Base-by-base conservation (phyloP, 306 rosid species). In the Aeschynomene evenia region DNA sequence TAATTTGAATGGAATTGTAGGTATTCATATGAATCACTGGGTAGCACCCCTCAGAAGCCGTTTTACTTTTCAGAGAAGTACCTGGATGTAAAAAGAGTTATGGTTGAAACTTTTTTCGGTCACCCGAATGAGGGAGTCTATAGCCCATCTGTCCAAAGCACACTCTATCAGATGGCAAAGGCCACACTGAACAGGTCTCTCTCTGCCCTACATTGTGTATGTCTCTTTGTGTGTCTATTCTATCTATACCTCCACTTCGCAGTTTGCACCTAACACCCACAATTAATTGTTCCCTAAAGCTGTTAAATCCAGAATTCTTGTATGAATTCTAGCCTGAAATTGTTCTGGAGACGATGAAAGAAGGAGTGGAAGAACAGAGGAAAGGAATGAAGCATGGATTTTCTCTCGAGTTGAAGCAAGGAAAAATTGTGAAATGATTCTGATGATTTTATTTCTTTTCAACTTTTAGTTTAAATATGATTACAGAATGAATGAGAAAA, bases 71-170 rank as follows among this genome's bases (percentile, higher is more conserved):
- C 87, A 0, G 92, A 94, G 63, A 88, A 71, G 82, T 91, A 88
- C 74, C 50, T 66, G 36, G 73, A 71, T 59, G 87, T 87, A 22
- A 91, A 88, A 81, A 84, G 73, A 62, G 93, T 83, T 66, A 73
- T 94, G 63, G 66, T 65, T 23, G 85, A 83, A 83, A 90, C 97
- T 8, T 94, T 94, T 77, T 88, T 64, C 34, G 97, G 97, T 52
- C 90, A 82, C 68, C 87, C 97, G 48, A 84, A 80, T 39, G 89
- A 28, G 62, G 99, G 97, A 55, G 89, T 84, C 19, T 94, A 88
- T 49, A 94, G 99, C 71, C 92, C 97, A 16, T 94, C 99, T 50
- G 97, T 94, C 77, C 99, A 94, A 79, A 79, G 79, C 78, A 94
- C 99, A 9, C 97, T 94, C 60, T 89, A 87, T 83, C 86, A 79